Evolutionary conservation across 305 asterid genomes (phyloP), one percentile per base, ranked within the genome.

Genomic region (Rubia tinctorum): DNA sequence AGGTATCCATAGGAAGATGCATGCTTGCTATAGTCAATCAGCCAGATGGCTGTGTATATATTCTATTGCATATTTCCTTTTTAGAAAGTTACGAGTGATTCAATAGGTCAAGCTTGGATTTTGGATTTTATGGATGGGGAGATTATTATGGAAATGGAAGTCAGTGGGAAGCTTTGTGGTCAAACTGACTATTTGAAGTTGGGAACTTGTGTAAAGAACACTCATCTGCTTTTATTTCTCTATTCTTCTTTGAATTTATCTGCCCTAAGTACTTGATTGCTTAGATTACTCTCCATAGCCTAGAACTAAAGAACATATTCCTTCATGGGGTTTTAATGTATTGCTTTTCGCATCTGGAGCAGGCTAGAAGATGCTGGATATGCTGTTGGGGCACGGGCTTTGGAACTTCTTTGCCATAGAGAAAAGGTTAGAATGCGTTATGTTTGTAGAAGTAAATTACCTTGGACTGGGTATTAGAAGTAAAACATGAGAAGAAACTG

Each of bases 281-380:
- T 51, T 47, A 6, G 17, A n/a, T 56, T 20, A 13, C 64, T 56
- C 51, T 70, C 6, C 0, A 34, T 47, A n/a, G 40, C 37, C 73
- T 30, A 37, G 14, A 51, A 55, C n/a, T 0, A 1, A 2, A 8
- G 51, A 20, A 12, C 15, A 2, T 22, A 11, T 42, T 1, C 11
- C 17, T 30, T 6, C 18, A 69, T 61, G 47, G 60, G 27, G 37
- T 44, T 18, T n/a, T 49, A 75, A n/a, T 68, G 73, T 55, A 62
- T 67, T 20, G 61, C 37, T 66, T 73, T 78, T 51, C 43, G 45
- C 27, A 74, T 80, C 68, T 73, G 71, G 89, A 61, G 63, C 85
- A 92, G 96, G 90, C 81, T 90, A 68, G 96, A 90, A 92, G 98
- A 92, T 87, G 96, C 97, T 22, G 98, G 93, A 4, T 90, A 88